Conservation (phyloP, 2,329 filamentous ascomycete species). For the Colletotrichum echinochloae region DNA sequence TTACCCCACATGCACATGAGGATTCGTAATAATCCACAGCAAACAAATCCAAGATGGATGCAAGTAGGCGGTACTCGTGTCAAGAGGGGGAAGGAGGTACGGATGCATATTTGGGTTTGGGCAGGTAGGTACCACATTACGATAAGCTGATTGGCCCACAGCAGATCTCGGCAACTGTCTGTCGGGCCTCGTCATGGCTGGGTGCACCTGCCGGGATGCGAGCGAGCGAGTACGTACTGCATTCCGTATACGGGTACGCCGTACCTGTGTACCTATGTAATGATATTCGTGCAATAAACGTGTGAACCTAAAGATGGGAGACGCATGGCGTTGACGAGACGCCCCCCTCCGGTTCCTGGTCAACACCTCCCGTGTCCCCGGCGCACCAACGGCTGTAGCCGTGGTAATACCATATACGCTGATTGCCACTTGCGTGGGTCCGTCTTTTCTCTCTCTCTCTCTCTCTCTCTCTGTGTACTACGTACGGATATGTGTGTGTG, state of each 20-base stretch:
- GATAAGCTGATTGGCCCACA: constrained; percentile 20
- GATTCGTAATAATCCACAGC: not conserved
- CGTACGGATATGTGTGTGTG: too few relatives aligned
- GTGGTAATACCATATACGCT: too few relatives aligned
- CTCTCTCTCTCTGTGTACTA: too few relatives aligned
- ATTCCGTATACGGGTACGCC: too few relatives aligned
- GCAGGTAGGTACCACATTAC: not conserved
- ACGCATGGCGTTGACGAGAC: not conserved
- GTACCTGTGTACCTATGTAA: too few relatives aligned
- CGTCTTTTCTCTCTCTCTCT: too few relatives aligned
- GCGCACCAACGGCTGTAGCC: too few relatives aligned
- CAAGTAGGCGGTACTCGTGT: not conserved
- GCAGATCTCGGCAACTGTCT: constrained; percentile 20
- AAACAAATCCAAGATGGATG: too few relatives aligned
- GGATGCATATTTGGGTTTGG: too few relatives aligned
- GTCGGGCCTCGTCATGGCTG: not conserved
- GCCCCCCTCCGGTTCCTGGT: constrained; percentile 4
- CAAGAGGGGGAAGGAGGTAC: too few relatives aligned
- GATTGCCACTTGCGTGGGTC: not conserved
- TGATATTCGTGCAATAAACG: not conserved
- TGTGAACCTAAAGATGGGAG: too few relatives aligned
- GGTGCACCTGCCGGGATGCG: not conserved
- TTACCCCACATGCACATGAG: not conserved
- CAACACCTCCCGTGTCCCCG: not conserved
- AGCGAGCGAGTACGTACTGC: not conserved